Conservation (phyloP, 495 filamentous ascomycete species). For the Penicillium dipodomyicola region DNA sequence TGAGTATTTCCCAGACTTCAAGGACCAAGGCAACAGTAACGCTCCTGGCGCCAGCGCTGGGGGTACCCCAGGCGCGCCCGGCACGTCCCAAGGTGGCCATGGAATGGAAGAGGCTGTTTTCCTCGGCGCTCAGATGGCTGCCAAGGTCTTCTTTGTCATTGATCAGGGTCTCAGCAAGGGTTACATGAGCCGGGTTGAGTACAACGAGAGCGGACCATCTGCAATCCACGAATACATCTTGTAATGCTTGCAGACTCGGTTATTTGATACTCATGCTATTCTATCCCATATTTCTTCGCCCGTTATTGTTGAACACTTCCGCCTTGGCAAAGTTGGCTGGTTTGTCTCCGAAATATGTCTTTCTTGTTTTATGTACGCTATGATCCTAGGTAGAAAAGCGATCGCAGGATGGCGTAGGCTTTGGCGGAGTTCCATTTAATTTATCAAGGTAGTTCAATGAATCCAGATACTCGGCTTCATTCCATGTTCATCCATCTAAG, state of each 20-base stretch:
- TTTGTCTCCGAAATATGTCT: conserved; percentile 4
- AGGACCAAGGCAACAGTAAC: conserved; percentile 62
- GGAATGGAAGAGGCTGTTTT: conserved; percentile 71
- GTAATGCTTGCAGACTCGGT: conserved; percentile 19
- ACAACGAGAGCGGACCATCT: conserved; percentile 72
- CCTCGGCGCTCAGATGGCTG: conserved; percentile 75
- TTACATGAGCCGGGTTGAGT: conserved; percentile 70
- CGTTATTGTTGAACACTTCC: not conserved
- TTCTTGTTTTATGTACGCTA: conserved; percentile 24
- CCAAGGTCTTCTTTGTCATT: conserved; percentile 69
- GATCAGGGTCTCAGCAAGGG: conserved; percentile 69
- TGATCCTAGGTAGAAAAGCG: conserved; percentile 29
- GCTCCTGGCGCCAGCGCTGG: conserved; percentile 33
- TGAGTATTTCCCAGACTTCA: conserved; percentile 92
- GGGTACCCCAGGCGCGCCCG: conserved; percentile 10
- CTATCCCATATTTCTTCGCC: conserved; percentile 12
- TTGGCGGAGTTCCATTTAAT: conserved; percentile 25
- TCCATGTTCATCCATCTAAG: not conserved
- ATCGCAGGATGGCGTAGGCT: conserved; percentile 22
- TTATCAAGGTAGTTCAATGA: conserved; percentile 6
- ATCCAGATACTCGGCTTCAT: not conserved
- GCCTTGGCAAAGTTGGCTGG: conserved; percentile 14
- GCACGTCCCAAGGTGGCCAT: conserved; percentile 30
- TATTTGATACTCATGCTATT: conserved; percentile 6
- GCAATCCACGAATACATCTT: conserved; percentile 60